These are phyloP conservation scores for Candida labiduridarum DNA, from an alignment of 1,139 yeast genomes.

Conservation along the genomic window DNA sequence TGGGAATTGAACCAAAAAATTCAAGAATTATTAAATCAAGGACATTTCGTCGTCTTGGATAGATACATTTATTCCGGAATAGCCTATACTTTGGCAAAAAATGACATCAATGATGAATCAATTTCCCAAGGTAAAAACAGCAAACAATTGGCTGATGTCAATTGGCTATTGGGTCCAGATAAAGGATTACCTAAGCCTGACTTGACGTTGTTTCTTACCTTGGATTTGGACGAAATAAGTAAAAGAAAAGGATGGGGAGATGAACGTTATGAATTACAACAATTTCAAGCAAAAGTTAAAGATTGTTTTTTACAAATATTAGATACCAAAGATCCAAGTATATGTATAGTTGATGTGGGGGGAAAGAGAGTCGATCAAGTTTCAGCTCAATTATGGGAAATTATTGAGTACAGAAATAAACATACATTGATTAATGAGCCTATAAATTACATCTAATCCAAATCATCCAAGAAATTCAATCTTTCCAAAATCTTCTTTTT, in stretches of 20 bases:
- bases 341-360: slow-evolving; percentile 62
- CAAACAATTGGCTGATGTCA: slow-evolving; percentile 51
- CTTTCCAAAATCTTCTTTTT: slow-evolving; percentile 59
- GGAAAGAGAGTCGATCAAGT: slow-evolving; percentile 61
- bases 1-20: slow-evolving; percentile 79
- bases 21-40: slow-evolving; percentile 45
- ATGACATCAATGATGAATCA: slow-evolving; percentile 13
- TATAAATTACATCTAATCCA: slow-evolving; percentile 13
- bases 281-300: slow-evolving; percentile 73
- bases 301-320: slow-evolving; percentile 55
- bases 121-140: slow-evolving; percentile 11
- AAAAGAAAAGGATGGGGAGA: slow-evolving; percentile 84
- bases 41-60: slow-evolving; percentile 70
- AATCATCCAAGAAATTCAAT: slow-evolving; percentile 47
- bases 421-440: slow-evolving; percentile 19
- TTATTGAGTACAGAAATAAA: slow-evolving; percentile 17
- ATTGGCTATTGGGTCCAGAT: slow-evolving; percentile 86
- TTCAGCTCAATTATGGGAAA: slow-evolving; percentile 29
- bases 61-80: slow-evolving; percentile 92
- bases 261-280: slow-evolving; percentile 80
- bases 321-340: slow-evolving; percentile 29
- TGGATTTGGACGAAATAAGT: slow-evolving; percentile 50
- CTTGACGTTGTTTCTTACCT: slow-evolving; percentile 72
- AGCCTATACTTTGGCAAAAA: slow-evolving; percentile 89
- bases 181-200: slow-evolving; percentile 88